Conservation (phyloP, 2,329 filamentous ascomycete species). For the Eutypa lata region DNA sequence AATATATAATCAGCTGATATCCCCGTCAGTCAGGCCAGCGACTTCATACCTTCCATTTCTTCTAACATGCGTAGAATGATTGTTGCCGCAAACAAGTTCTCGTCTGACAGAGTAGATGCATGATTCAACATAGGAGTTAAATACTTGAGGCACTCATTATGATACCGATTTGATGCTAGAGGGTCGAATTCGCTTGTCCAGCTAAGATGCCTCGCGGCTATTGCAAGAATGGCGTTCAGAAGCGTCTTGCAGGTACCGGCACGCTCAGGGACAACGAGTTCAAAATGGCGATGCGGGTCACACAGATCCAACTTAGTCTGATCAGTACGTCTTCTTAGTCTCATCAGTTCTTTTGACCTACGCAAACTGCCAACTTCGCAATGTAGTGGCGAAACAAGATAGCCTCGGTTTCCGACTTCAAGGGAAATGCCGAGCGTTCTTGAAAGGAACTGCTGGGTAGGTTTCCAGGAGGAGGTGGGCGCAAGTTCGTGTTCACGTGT, state of each 20-base stretch:
- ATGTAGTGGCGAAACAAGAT: slow-evolving; percentile 34
- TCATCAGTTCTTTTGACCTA: slow-evolving; percentile 16
- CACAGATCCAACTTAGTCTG: slow-evolving; percentile 27
- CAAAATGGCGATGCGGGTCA: slow-evolving; percentile 43
- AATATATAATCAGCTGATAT: slow-evolving; percentile 17
- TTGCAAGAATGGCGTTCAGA: slow-evolving; percentile 54
- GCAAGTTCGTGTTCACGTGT: slow-evolving; percentile 2
- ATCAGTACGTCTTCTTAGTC: slow-evolving; percentile 8
- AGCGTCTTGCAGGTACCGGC: slow-evolving; percentile 49
- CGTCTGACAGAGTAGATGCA: slow-evolving; percentile 38
- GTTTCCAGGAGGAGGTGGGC: slow-evolving; percentile 8
- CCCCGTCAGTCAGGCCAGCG: slow-evolving; percentile 13
- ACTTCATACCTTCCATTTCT: slow-evolving; percentile 35
- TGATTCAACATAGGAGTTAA: slow-evolving; percentile 45
- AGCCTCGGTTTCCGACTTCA: slow-evolving; percentile 29
- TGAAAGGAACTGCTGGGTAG: slow-evolving; percentile 13
- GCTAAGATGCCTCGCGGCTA: slow-evolving; percentile 53
- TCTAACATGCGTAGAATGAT: slow-evolving; percentile 52
- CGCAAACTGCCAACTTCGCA: slow-evolving; percentile 31
- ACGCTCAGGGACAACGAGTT: slow-evolving; percentile 49
- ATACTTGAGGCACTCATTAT: slow-evolving; percentile 49
- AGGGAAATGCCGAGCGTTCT: slow-evolving; percentile 22
- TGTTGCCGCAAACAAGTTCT: slow-evolving; percentile 50
- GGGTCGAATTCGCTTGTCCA: slow-evolving; percentile 45
- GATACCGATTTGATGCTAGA: slow-evolving; percentile 49